Conservation (phyloP, 257 asterid genomes). For the Phtheirospermum japonicum region DNA sequence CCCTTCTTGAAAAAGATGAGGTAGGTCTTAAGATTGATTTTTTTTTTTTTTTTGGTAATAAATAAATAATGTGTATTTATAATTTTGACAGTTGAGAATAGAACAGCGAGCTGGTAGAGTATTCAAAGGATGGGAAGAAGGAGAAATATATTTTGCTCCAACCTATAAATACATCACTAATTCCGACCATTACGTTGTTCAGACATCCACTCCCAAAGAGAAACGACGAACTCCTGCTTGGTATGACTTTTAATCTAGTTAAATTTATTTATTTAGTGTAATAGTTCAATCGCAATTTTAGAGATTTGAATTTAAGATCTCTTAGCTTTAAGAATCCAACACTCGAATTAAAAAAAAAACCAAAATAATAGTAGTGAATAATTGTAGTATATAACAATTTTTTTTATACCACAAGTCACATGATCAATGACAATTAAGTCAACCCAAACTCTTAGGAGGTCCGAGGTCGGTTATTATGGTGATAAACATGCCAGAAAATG, state of each 20-base stretch:
- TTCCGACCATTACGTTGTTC: conserved; percentile 60
- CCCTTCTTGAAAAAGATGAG: conserved; percentile 76
- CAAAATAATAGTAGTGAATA: no score
- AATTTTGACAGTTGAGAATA: conserved; percentile 46
- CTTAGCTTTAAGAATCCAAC: no score
- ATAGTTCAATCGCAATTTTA: no score
- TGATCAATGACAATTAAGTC: neutral
- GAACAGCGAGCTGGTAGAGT: conserved; percentile 77
- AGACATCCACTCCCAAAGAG: conserved; percentile 45
- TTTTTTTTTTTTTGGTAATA: neutral
- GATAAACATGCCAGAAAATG: conserved; percentile 12
- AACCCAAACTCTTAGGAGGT: neutral
- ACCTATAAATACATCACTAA: conserved; percentile 69
- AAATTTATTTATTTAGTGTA: no score
- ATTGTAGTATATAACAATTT: no score
- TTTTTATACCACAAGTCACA: neutral
- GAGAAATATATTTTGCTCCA: conserved; percentile 73
- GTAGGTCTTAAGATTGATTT: conserved; percentile 24
- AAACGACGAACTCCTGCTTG: conserved; percentile 87
- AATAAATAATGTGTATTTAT: neutral
- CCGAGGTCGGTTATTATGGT: conserved; percentile 7
- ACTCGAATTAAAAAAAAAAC: no score
- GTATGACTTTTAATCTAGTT: conserved; percentile 32
- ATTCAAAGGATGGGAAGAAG: conserved; percentile 86
- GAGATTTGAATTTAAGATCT: no score